Percentiles rank a stretch among this genome's conserved stretches.
Conservation (phyloP, 2,329 filamentous ascomycete species). For the Fusarium sp. region DNA sequence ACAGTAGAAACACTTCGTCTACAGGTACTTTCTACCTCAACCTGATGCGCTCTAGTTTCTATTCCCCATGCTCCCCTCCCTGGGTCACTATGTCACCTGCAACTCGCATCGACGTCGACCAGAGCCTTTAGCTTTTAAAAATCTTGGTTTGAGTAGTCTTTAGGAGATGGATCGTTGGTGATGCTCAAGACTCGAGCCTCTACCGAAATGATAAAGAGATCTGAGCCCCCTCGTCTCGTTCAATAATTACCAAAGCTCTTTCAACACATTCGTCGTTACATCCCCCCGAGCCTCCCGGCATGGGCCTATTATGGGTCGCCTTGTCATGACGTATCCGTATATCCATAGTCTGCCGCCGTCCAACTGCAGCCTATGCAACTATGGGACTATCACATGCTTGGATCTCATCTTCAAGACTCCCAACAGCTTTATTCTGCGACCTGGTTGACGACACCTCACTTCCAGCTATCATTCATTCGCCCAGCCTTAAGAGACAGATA, state of each 20-base stretch:
- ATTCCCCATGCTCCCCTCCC: constrained; percentile 36
- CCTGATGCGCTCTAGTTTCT: constrained; percentile 23
- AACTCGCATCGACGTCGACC: constrained; percentile 44
- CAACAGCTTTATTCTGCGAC: constrained; percentile 36
- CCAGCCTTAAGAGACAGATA: constrained; percentile 20
- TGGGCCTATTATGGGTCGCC: constrained; percentile 11
- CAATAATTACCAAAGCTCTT: constrained; percentile 17
- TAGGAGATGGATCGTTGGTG: constrained; percentile 1
- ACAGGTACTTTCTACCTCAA: constrained; percentile 31
- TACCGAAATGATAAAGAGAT: constrained; percentile 24
- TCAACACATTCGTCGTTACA: constrained; percentile 34
- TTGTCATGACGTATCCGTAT: constrained; percentile 38
- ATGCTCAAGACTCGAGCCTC: not conserved
- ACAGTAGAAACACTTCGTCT: constrained; percentile 23
- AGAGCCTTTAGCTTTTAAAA: constrained; percentile 27
- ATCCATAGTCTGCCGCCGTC: constrained; percentile 31
- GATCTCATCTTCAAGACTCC: constrained; percentile 17
- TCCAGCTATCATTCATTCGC: constrained; percentile 17
- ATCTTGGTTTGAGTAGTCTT: constrained; percentile 9
- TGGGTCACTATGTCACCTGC: constrained; percentile 44
- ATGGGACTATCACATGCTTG: constrained; percentile 49
- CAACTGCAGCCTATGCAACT: constrained; percentile 42
- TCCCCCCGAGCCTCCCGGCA: constrained; percentile 38
- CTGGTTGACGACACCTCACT: constrained; percentile 35
- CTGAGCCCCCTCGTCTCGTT: constrained; percentile 9